A percentile compares a stretch with the other conserved stretches of the same genome.
Conservation (phyloP, 108 stramenopile species). For the Cyclotella choctawhatcheeana region DNA sequence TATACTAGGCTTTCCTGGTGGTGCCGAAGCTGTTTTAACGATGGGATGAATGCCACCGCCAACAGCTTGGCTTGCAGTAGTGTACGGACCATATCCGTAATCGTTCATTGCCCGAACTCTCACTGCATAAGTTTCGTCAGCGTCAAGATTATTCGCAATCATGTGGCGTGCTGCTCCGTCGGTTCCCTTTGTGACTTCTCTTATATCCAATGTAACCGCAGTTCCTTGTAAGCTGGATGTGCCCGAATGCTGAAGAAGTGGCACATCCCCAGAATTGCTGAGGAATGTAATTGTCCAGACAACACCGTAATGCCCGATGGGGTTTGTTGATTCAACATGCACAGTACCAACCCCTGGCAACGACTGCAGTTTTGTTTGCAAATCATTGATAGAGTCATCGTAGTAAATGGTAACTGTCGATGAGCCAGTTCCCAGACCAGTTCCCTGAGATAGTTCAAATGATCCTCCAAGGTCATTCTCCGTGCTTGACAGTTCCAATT, state of each 20-base stretch:
- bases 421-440: constrained; percentile 7
- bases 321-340: constrained; percentile 4
- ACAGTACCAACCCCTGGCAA: constrained; percentile 50
- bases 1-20: constrained; percentile 29
- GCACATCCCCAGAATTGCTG: constrained; percentile 59
- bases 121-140: constrained; percentile 35
- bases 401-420: constrained; percentile 17
- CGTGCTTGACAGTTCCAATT: constrained; percentile 22
- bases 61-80: constrained; percentile 24
- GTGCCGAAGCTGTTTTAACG: constrained; percentile 16
- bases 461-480: constrained; percentile 35
- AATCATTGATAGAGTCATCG: constrained; percentile 45
- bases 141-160: constrained; percentile 32
- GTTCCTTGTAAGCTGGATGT: constrained; percentile 37
- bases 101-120: constrained; percentile 52
- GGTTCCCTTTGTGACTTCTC: constrained; percentile 41
- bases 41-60: constrained; percentile 44
- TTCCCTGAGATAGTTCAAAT: constrained; percentile 32
- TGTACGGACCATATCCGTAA: constrained; percentile 49
- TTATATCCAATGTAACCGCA: constrained; percentile 29
- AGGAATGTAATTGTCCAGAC: constrained; percentile 56
- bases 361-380: constrained; percentile 48
- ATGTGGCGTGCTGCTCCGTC: constrained; percentile 21
- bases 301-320: constrained; percentile 12
- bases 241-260: constrained; percentile 46